Percentiles rank a stretch among this genome's conserved stretches.
Evolutionary conservation across 2,329 filamentous ascomycete genomes (phyloP).

Genomic region (Camillea tinctor): DNA sequence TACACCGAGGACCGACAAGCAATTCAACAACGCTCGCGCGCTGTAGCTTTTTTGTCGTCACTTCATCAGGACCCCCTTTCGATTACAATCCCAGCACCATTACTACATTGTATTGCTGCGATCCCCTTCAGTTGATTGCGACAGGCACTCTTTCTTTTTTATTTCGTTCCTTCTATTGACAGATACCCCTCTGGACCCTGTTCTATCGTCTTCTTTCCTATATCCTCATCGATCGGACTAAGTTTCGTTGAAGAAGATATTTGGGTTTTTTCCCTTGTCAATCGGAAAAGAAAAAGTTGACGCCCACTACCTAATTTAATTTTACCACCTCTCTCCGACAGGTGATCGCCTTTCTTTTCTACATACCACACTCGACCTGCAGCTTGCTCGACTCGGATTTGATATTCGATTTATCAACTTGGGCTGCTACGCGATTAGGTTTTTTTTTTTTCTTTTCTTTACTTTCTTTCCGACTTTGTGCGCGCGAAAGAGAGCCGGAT

Average conservation of each 20-base stretch:
- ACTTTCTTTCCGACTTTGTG: constrained; percentile 24
- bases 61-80: constrained; percentile 8
- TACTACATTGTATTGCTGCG: constrained; percentile 2
- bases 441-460: constrained; percentile 28
- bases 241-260: constrained; percentile 3
- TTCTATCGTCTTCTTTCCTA: constrained; percentile 7
- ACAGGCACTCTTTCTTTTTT: constrained; percentile 17
- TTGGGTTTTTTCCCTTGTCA: constrained; percentile 15
- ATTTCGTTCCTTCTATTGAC: constrained; percentile 19
- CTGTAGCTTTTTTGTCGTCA: constrained; percentile 5
- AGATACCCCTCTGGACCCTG: constrained; percentile 20
- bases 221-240: neutral
- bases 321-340: constrained; percentile 6
- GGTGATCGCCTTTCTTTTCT: constrained; percentile 23
- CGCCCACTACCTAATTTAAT: constrained; percentile 22
- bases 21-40: constrained; percentile 20
- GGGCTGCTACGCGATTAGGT: constrained; percentile 12
- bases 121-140: constrained; percentile 17
- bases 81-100: constrained; percentile 3
- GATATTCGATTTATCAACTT: constrained; percentile 28
- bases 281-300: constrained; percentile 13
- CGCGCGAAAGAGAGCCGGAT: constrained; percentile 17
- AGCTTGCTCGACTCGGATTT: constrained; percentile 25
- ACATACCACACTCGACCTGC: constrained; percentile 4
- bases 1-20: constrained; percentile 21